Conservation (phyloP, 2,329 filamentous ascomycete species). For the Bretziella fagacearum region DNA sequence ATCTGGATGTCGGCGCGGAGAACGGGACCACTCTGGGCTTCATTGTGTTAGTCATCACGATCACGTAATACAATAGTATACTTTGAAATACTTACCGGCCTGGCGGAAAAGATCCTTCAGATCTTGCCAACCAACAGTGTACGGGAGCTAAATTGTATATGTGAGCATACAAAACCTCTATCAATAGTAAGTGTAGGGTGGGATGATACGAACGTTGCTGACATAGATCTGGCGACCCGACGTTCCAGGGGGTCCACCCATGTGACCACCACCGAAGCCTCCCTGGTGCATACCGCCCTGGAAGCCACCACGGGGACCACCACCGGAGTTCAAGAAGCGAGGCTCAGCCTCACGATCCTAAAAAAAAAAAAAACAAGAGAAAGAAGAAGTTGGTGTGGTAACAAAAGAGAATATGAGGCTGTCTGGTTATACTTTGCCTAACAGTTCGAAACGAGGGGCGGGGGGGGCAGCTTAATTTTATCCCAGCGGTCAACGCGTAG, state of each 20-base stretch:
- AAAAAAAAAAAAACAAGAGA: too few species aligned
- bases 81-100: slow-evolving; percentile 52
- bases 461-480: too few species aligned
- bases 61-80: background rate
- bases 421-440: too few species aligned
- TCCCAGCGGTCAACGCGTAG: too few species aligned
- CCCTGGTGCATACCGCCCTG: slow-evolving; percentile 24
- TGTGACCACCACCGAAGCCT: slow-evolving; percentile 36
- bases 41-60: slow-evolving; percentile 2
- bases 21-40: slow-evolving; percentile 52
- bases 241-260: slow-evolving; percentile 30
- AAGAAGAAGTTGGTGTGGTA: too few species aligned
- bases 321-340: slow-evolving; percentile 57
- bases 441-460: too few species aligned
- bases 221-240: slow-evolving; percentile 84
- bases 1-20: slow-evolving; percentile 91
- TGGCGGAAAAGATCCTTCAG: slow-evolving; percentile 97
- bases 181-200: slow-evolving; percentile 15
- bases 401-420: too few species aligned
- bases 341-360: slow-evolving; percentile 97
- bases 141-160: slow-evolving; percentile 56
- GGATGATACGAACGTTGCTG: slow-evolving; percentile 69
- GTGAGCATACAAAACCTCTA: slow-evolving; percentile 19
- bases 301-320: slow-evolving; percentile 38
- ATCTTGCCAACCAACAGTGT: slow-evolving; percentile 96